phyloP scores from a whole-genome alignment of 306 rosid species.

The Dalbergia oliveri region DNA sequence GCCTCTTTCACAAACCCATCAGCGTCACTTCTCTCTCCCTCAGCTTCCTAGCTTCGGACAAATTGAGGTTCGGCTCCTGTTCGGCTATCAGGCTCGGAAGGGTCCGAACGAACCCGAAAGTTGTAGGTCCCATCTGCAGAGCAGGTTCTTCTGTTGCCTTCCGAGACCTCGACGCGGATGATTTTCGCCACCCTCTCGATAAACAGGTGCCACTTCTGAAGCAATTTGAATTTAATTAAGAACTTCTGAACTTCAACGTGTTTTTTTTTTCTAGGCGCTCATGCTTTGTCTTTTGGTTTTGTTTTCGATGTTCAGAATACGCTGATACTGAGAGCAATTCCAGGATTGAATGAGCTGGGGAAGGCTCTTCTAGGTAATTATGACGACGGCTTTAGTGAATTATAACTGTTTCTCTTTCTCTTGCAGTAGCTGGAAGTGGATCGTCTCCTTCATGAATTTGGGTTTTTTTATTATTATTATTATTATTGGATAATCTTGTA shows the following conservation, averaged over 20 bases:
- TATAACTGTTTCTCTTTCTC: too few species aligned
- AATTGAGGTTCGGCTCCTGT: conserved; percentile 39
- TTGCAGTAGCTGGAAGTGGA: neutral
- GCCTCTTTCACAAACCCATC: conserved; percentile 50
- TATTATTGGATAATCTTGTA: neutral
- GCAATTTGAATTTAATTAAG: conserved; percentile 3
- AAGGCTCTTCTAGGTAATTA: conserved; percentile 74
- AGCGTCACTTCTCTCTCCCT: conserved; percentile 24
- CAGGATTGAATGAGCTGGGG: conserved; percentile 84
- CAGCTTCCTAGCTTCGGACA: conserved; percentile 47
- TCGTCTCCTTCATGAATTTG: neutral
- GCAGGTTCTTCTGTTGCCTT: conserved; percentile 72
- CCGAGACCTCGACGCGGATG: conserved; percentile 90
- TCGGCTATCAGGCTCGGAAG: conserved; percentile 39
- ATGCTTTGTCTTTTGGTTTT: conserved; percentile 32
- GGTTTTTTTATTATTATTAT: neutral
- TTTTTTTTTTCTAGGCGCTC: neutral
- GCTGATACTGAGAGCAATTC: conserved; percentile 88
- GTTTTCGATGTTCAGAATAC: conserved; percentile 71
- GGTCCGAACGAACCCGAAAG: conserved; percentile 39
- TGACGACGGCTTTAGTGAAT: neutral
- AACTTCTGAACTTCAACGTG: neutral
- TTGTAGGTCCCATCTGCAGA: conserved; percentile 52
- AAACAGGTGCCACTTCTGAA: conserved; percentile 62
- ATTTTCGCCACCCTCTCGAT: conserved; percentile 95